Conservation (phyloP, 1,139 yeast species). For the Taiozyma onychis region DNA sequence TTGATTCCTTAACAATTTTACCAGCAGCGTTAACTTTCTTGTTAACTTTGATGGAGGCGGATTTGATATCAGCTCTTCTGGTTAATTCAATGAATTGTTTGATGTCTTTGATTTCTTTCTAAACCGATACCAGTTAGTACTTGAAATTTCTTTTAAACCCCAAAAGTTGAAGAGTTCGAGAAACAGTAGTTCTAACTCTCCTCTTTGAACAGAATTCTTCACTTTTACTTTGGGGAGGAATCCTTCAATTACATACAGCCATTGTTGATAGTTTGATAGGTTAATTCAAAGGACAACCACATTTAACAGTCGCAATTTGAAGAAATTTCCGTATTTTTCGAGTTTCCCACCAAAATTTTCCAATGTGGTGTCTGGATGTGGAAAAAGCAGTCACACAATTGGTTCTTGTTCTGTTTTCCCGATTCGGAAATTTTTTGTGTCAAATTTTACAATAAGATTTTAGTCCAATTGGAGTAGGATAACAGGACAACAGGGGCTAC, state of each 20-base stretch:
- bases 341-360: conserved; percentile 3
- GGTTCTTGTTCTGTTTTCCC: background rate
- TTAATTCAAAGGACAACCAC: background rate
- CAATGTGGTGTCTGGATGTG: conserved; percentile 11
- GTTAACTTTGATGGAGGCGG: conserved; percentile 89
- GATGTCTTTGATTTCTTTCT: conserved; percentile 82
- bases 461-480: too few species aligned
- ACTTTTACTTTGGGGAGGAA: background rate
- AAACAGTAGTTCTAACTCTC: background rate
- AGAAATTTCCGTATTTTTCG: background rate
- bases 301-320: background rate
- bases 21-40: conserved; percentile 81
- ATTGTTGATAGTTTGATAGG: conserved; percentile 1
- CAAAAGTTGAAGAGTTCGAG: too few species aligned
- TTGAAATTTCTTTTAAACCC: background rate
- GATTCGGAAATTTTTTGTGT: background rate
- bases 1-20: conserved; percentile 86
- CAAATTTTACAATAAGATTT: background rate
- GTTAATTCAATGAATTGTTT: conserved; percentile 97
- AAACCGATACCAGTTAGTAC: background rate
- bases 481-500: too few species aligned
- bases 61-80: conserved; percentile 93
- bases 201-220: background rate
- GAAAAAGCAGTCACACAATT: conserved; percentile 9
- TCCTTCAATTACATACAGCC: conserved; percentile 4